Conservation (phyloP, 164 flowering plant species). For the Akebia trifoliata region DNA sequence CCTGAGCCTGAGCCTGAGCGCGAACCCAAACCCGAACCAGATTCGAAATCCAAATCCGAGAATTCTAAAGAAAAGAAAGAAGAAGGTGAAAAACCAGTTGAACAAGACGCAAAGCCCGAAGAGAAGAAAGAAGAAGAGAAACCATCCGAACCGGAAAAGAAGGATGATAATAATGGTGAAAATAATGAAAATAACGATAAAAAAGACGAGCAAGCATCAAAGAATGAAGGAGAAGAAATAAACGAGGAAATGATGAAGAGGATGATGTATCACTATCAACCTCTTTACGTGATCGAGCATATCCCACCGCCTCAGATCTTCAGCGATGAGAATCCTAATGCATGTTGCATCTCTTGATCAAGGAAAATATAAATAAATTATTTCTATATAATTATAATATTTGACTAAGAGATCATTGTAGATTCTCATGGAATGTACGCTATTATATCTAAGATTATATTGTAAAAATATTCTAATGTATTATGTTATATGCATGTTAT, state of each 20-base stretch:
- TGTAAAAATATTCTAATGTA: too few relatives aligned
- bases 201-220: conserved; percentile 16
- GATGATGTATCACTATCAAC: conserved; percentile 56
- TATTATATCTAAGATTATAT: too few relatives aligned
- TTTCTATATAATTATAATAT: too few relatives aligned
- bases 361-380: too few relatives aligned
- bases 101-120: conserved; percentile 24
- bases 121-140: conserved; percentile 30
- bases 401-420: too few relatives aligned
- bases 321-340: conserved; percentile 96
- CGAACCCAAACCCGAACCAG: conserved; percentile 41
- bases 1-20: conserved; percentile 41
- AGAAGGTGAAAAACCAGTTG: conserved; percentile 32
- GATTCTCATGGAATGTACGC: too few relatives aligned
- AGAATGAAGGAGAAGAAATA: conserved; percentile 12
- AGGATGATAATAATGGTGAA: conserved; percentile 17
- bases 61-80: conserved; percentile 31
- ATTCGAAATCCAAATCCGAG: conserved; percentile 34
- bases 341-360: conserved; percentile 66
- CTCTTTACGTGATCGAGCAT: conserved; percentile 67
- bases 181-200: conserved; percentile 11
- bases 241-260: conserved; percentile 1
- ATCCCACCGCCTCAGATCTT: conserved; percentile 86
- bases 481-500: too few relatives aligned
- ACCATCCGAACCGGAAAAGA: conserved; percentile 1